These are phyloP conservation scores for Hypsizygus ulmarius DNA, from an alignment of 1,284 basidiomycete species.

Conservation along the genomic window DNA sequence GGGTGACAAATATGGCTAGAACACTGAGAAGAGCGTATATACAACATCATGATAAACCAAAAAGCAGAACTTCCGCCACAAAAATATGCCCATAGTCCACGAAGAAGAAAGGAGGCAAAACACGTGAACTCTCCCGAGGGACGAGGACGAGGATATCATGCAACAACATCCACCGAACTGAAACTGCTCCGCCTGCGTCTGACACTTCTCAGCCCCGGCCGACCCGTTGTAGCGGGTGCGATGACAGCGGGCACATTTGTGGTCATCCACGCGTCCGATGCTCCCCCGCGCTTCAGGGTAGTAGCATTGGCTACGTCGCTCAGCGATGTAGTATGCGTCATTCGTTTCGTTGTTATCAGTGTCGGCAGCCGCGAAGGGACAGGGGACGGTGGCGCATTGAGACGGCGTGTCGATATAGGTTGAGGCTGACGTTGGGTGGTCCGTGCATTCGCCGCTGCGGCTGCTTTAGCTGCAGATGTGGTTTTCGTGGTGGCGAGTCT, in stretches of 20 bases:
- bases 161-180: slow-evolving; percentile 76
- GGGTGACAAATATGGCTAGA: slow-evolving; percentile 8
- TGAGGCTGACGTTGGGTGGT: slow-evolving; percentile 24
- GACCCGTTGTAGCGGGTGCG: slow-evolving; percentile 62
- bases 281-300: slow-evolving; percentile 35
- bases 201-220: slow-evolving; percentile 67
- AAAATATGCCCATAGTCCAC: slow-evolving; percentile 1
- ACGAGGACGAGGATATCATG: slow-evolving; percentile 36
- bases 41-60: slow-evolving; percentile 4
- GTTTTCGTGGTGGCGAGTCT: slow-evolving; percentile 57
- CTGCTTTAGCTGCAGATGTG: slow-evolving; percentile 48
- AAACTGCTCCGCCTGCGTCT: slow-evolving; percentile 78
- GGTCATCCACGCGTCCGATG: slow-evolving; percentile 68
- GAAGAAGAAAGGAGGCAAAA: background rate
- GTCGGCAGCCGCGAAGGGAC: slow-evolving; percentile 74
- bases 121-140: background rate
- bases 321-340: slow-evolving; percentile 46
- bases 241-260: slow-evolving; percentile 67
- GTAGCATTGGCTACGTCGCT: slow-evolving; percentile 47
- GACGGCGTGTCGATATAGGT: slow-evolving; percentile 33
- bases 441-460: slow-evolving; percentile 22
- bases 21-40: slow-evolving; percentile 13
- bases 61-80: slow-evolving; percentile 6
- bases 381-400: slow-evolving; percentile 51
- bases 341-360: slow-evolving; percentile 53